These are phyloP conservation scores for Groenewaldozyma salmanticensis DNA, from an alignment of 805 yeast species.

Conservation along the genomic window DNA sequence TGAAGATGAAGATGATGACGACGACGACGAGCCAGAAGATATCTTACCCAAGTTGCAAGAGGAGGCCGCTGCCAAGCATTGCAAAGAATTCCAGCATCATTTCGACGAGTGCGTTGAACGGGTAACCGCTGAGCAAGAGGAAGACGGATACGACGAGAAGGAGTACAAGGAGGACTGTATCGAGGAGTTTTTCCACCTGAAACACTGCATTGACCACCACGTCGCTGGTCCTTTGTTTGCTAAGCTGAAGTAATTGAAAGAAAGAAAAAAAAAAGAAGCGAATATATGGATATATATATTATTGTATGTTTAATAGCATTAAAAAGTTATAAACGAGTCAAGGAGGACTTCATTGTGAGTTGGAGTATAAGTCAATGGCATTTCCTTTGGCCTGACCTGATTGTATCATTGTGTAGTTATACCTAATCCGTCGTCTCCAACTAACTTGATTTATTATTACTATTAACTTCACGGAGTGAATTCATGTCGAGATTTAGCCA, in stretches of 20 bases:
- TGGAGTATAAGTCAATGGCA: no score
- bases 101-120: slow-evolving; percentile 92
- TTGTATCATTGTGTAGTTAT: no score
- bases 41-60: slow-evolving; percentile 54
- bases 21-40: slow-evolving; percentile 60
- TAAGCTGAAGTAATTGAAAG: slow-evolving; percentile 55
- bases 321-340: no score
- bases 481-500: no score
- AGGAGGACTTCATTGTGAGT: no score
- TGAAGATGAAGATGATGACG: slow-evolving; percentile 53
- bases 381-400: no score
- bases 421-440: no score
- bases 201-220: slow-evolving; percentile 87
- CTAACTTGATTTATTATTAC: no score
- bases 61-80: slow-evolving; percentile 61
- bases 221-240: slow-evolving; percentile 83
- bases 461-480: no score
- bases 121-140: slow-evolving; percentile 80
- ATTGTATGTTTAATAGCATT: no score
- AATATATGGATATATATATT: no score
- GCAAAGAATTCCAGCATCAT: slow-evolving; percentile 74
- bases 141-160: slow-evolving; percentile 69
- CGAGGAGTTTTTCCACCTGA: slow-evolving; percentile 95
- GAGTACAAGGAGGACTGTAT: slow-evolving; percentile 92
- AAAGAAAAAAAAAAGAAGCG: no score